Evolutionary conservation across 495 filamentous ascomycete species (phyloP), one percentile per base, ranked within the genome.

Genomic region (Ramalina intermedia): DNA sequence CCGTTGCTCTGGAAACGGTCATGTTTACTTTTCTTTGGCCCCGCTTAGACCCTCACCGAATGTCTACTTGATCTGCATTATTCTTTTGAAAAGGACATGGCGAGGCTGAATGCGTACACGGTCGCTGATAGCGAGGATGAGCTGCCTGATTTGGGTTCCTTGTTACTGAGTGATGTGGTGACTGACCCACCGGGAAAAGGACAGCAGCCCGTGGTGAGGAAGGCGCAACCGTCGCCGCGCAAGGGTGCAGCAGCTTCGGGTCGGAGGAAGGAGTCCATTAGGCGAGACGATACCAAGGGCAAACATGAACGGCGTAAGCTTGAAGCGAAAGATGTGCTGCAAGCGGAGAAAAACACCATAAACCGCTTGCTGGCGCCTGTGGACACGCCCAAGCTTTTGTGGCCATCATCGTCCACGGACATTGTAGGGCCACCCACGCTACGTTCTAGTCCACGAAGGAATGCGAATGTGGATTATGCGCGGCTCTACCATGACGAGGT

Each of bases 251-350:
- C 23, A 54, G 50, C 37, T 54, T 61, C 33, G 53, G 47, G 18
- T 57, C 39, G 13, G 40, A 61, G 23, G 66, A 64, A 47, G 52
- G 58, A 40, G 60, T 63, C 43, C 8, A 7, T 7, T 1, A 33
- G 12, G 12, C 8, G 12, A 33, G 8, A 33, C 8, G 6, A 33
- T 33, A 33, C 29, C 12, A 9, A 11, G 8, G 29, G 29, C 8
- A 33, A 33, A 9, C 2, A 13, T 11, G 29, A 33, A 4, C 5
- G 3, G 29, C 29, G 7, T 8, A 33, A 58, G 51, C 37, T 24
- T 24, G 23, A 24, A 24, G 23, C 23, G 23, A 24, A 24, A 24
- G 23, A 24, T 24, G 23, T 6, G 23, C 23, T 13, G 26, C 7
- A 21, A 11, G n/a, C 47, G 26, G 20, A n/a, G 35, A 16, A 21